These are phyloP conservation scores for Puccinia coronata DNA, from an alignment of 1,284 basidiomycete species.

Conservation along the genomic window DNA sequence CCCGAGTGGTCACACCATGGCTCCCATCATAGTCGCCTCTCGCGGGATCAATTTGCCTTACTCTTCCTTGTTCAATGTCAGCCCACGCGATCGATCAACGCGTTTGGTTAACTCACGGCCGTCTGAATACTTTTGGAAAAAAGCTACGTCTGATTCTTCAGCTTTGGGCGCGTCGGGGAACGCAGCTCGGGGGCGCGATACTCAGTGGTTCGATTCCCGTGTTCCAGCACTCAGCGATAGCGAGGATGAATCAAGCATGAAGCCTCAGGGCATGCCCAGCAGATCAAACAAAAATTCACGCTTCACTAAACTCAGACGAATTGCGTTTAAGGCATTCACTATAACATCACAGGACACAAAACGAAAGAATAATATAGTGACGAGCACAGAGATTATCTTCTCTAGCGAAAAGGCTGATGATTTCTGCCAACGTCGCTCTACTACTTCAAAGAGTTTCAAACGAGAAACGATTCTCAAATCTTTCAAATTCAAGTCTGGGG, in stretches of 20 bases:
- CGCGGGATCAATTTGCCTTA: conserved; percentile 22
- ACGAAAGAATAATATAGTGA: background rate
- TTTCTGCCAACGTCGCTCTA: background rate
- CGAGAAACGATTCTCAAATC: conserved; percentile 36
- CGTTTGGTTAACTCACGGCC: conserved; percentile 15
- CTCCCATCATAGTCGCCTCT: background rate
- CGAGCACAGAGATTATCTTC: conserved; percentile 34
- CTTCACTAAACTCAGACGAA: conserved; percentile 30
- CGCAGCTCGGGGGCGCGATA: background rate
- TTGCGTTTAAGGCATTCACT: conserved; percentile 38
- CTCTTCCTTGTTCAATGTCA: conserved; percentile 30
- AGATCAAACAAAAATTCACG: background rate
- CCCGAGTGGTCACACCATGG: conserved; percentile 4
- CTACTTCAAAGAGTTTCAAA: background rate
- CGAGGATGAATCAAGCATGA: conserved; percentile 20
- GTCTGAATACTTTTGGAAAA: conserved; percentile 44
- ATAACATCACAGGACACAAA: conserved; percentile 1
- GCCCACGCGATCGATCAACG: conserved; percentile 1
- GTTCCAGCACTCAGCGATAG: conserved; percentile 30
- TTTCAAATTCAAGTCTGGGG: conserved; percentile 7
- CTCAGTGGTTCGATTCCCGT: conserved; percentile 22
- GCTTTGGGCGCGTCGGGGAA: background rate
- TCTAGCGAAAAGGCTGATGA: background rate
- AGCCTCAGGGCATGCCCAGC: background rate
- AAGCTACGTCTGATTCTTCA: conserved; percentile 20